Evolutionary conservation across 2,329 filamentous ascomycete species (phyloP).

Genomic region (Tolypocladium ophioglossoides): DNA sequence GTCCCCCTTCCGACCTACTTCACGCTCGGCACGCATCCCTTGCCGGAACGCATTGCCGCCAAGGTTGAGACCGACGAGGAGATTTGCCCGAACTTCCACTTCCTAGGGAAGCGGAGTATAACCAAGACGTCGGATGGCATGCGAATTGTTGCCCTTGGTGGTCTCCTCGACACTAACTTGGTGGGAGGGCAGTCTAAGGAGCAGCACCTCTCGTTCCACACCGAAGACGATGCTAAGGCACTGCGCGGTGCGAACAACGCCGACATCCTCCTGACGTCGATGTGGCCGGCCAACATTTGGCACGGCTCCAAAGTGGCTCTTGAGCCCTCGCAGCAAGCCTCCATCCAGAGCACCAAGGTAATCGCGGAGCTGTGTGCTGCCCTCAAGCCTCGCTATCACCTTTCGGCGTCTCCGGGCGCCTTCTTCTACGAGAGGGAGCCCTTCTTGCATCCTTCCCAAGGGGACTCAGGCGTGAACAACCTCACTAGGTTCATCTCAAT

Average conservation of each 20-base stretch:
- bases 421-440: constrained; percentile 87
- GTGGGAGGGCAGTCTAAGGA: constrained; percentile 56
- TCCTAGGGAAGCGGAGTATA: constrained; percentile 74
- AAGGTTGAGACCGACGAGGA: constrained; percentile 64
- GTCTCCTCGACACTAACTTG: constrained; percentile 52
- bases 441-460: constrained; percentile 59
- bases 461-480: constrained; percentile 37
- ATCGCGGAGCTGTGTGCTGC: constrained; percentile 68
- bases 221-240: constrained; percentile 62
- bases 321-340: constrained; percentile 38
- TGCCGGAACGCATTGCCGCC: constrained; percentile 61
- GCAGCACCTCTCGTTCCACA: constrained; percentile 68
- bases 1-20: constrained; percentile 87
- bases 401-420: constrained; percentile 53
- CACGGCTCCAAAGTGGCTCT: constrained; percentile 54
- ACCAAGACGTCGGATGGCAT: constrained; percentile 86
- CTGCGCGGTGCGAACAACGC: constrained; percentile 66
- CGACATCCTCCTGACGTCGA: constrained; percentile 77
- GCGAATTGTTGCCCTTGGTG: constrained; percentile 78
- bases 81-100: constrained; percentile 85
- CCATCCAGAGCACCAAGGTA: constrained; percentile 48
- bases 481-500: constrained; percentile 88
- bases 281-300: constrained; percentile 72
- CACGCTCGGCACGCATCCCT: constrained; percentile 60
- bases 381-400: constrained; percentile 87